Base-by-base conservation (phyloP, 768 basidiomycete genomes). In the Boletus sensibilis region DNA sequence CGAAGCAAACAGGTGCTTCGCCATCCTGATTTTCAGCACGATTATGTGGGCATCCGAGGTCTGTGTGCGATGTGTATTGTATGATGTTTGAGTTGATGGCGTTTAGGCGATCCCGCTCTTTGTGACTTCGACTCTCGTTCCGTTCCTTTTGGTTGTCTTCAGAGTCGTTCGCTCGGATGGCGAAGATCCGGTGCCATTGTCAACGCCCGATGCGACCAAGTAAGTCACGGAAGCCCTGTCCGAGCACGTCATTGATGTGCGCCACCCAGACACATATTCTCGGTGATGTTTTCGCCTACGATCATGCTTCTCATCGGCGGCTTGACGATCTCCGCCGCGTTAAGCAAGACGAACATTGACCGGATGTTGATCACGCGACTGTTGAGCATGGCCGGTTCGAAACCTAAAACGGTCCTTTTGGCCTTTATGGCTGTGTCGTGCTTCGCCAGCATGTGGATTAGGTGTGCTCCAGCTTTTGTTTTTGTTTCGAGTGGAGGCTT, bases 371-470 rank as follows among this genome's bases (percentile, higher is more conserved):
- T 98, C 58, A 95, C 94, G 4, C 83, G 90, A 29, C 86, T 98
- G 40, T 81, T 99, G 50, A 88, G 86, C 66, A 78, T 98, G 49
- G 97, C 97, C 8, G 96, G 97, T 5, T 87, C 92, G 12, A 81
- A 81, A 52, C 97, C 96, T 2, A 86, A 83, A 58, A 87, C 82
- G 0, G 95, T 99, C 4, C 76, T 99, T 9, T 81, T 99, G 43
- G 88, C 93, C 0, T 92, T 98, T 71, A 98, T 98, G 97, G 85
- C 79, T 42, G 94, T 99, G 18, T 90, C 94, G 2, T 98, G 94
- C 67, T 99, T 99, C 69, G 94, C 95, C 4, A 94, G 92, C 72
- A 99, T 98, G 96, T 98, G 94, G 97, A 98, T 99, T 66, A 94
- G 90, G 89, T 88, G 53, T 43, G 73, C 60, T 48, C n/a, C 11